These are phyloP conservation scores for Pichia insulana DNA, from an alignment of 805 yeast genomes.

Conservation along the genomic window DNA sequence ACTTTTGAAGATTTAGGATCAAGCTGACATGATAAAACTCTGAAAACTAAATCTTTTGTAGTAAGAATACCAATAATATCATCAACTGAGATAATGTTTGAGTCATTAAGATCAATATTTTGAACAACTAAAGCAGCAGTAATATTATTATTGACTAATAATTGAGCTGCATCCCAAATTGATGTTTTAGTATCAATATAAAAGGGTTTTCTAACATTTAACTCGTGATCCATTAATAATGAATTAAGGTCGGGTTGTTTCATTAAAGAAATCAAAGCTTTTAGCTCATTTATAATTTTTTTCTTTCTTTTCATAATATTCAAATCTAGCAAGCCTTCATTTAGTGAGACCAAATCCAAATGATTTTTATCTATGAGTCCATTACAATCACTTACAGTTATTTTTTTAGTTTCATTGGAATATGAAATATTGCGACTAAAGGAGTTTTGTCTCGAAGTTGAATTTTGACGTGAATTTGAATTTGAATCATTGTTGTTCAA, in stretches of 20 bases:
- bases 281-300: conserved; percentile 28
- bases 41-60: conserved; percentile 35
- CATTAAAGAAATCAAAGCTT: conserved; percentile 30
- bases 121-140: conserved; percentile 34
- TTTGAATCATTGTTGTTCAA: conserved; percentile 11
- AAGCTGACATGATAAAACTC: conserved; percentile 31
- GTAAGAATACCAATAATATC: conserved; percentile 39
- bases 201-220: conserved; percentile 25
- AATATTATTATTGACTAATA: conserved; percentile 31
- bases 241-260: conserved; percentile 33
- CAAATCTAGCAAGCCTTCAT: conserved; percentile 19
- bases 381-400: neutral
- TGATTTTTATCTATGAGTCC: conserved; percentile 7
- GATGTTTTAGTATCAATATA: conserved; percentile 30
- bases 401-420: too few relatives aligned
- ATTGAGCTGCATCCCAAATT: conserved; percentile 31
- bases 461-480: neutral
- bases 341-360: conserved; percentile 13
- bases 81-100: conserved; percentile 9
- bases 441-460: neutral
- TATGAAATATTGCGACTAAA: neutral
- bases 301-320: conserved; percentile 21
- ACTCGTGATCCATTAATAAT: conserved; percentile 20
- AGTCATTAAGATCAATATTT: conserved; percentile 15
- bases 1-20: conserved; percentile 32